Evolutionary conservation across 106 monocot genomes (phyloP), one percentile per base, ranked within the genome.

Genomic region (Amphibolis antarctica): DNA sequence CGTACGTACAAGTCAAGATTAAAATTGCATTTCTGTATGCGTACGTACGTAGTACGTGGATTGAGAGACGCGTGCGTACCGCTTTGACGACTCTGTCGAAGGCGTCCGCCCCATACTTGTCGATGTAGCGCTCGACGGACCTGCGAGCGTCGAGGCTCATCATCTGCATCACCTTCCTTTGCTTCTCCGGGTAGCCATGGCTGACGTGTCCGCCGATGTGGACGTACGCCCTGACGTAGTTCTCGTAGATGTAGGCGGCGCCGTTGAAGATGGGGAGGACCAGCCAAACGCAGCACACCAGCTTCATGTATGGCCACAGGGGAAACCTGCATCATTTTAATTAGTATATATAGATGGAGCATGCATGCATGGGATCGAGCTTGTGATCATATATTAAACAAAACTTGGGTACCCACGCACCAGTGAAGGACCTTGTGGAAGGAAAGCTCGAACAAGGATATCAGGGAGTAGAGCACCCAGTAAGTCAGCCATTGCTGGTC

Each of bases 401-500:
- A n/a, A n/a, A n/a, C n/a, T n/a, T n/a, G n/a, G n/a, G n/a, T n/a
- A n/a, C n/a, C n/a, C n/a, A n/a, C n/a, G n/a, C 20, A 93, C 93
- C 93, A 93, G 46, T 57, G 65, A 0, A 93, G 79, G 59, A 83
- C 69, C 76, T 49, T 84, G 62, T 80, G 84, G 69, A 20, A 86
- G 31, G 94, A 86, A 25, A 96, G 89, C 75, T 96, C 94, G 54
- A 96, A 89, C 46, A 96, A 76, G 23, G 89, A 78, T 55, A 84
- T 79, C 10, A 96, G 56, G 10, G 94, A 96, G 68, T 96, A 86
- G 15, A 96, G n/a, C 20, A 96, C 64, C 94, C 94, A 96, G 55
- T 96, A 96, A 29, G 94, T 96, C 18, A 96, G 80, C 94, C 94
- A 96, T 62, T 96, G 94, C 71, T 89, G 89, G 67, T 96, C 94